Evolutionary conservation across 495 filamentous ascomycete genomes (phyloP), one percentile per base, ranked within the genome.

Genomic region (Aspergillus kassunensis): DNA sequence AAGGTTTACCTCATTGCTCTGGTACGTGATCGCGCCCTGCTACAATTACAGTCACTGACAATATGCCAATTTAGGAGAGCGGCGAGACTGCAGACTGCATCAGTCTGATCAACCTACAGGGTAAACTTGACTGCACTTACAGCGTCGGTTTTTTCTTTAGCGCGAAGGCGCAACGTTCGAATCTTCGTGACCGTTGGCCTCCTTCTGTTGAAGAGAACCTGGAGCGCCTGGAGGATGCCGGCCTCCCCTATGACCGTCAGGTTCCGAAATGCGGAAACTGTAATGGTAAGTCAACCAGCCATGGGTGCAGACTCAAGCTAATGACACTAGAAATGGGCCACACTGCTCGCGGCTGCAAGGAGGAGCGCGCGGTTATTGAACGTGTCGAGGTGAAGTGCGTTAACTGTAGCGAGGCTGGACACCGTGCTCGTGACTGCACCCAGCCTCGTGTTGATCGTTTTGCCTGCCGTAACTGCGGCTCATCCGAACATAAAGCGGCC

Each of bases 401-500:
- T 63, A 91, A 92, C 67, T 98, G 92, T 61, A 63, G 68, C 8
- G 78, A 85, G 43, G 51, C 88, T 24, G 91, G 91, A 13, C 91
- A 96, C 55, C 80, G 79, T 19, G 56, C 73, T 27, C 89, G 85
- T 61, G 67, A 73, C 52, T 96, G 91, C 72, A 61, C 85, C 57
- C 80, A 87, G 52, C 65, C 74, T 49, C 54, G 68, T 69, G 75
- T 53, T 75, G 76, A 82, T 62, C 79, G 72, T 49, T 82, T 77
- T 54, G 83, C 80, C 15, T 97, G 91, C 73, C 84, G 83, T 56
- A 96, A 96, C 63, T 97, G 91, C 79, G 82, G 83, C 79, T 64
- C 85, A 51, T 71, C 74, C 23, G 80, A 81, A 4, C 87, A 89
- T 54, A 74, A 68, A 13, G 70, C 80, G 11, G 61, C 72, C 13